Evolutionary conservation across 139 green algal genomes (phyloP), one percentile per base, ranked within the genome.

Genomic region (Medakamo hakoo): DNA sequence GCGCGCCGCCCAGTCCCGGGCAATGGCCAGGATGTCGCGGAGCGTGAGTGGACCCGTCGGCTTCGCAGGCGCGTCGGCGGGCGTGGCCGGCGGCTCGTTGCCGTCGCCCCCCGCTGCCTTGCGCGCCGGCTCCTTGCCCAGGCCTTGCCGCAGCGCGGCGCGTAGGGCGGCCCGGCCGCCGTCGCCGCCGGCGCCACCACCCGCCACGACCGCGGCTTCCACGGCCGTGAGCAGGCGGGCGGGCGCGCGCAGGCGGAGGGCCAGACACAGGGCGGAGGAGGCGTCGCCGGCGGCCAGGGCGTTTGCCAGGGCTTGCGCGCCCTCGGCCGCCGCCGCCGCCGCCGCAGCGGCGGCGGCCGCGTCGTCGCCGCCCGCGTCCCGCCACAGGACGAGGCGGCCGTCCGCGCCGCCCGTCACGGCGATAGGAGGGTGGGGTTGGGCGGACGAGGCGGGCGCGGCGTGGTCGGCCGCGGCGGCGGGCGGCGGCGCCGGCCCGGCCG

Each of bases 1-100:
- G 69, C 95, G 90, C 24, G 87, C 93, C 71, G 97, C 98, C 93
- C 93, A 99, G 57, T 97, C 88, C 22, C 89, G 67, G 19, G 65
- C 56, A 55, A 79, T 84, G 60, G 75, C 59, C 22, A 90, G 71
- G 25, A 26, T 16, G 20, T 27, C n/a, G 20, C 24, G 58, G 27
- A 49, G 20, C 19, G 4, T 20, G 2, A 62, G 21, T 2, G 26
- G 16, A n/a, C n/a, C n/a, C n/a, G n/a, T n/a, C 2, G 26, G 27
- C 26, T 4, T 3, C 2, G 4, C 59, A 30, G 4, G 59, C n/a
- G 4, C 25, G 28, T 21, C 24, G 26, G 18, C 28, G n/a, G 57
- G 25, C 57, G n/a, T 61, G 25, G 27, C 24, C 30, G 3, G 27
- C 0, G 40, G 29, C 19, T 25, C 59, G 29, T 1, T 56, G 4